Base-by-base conservation (phyloP, 352 stramenopile genomes). In the Globisporangium megalacanthum region DNA sequence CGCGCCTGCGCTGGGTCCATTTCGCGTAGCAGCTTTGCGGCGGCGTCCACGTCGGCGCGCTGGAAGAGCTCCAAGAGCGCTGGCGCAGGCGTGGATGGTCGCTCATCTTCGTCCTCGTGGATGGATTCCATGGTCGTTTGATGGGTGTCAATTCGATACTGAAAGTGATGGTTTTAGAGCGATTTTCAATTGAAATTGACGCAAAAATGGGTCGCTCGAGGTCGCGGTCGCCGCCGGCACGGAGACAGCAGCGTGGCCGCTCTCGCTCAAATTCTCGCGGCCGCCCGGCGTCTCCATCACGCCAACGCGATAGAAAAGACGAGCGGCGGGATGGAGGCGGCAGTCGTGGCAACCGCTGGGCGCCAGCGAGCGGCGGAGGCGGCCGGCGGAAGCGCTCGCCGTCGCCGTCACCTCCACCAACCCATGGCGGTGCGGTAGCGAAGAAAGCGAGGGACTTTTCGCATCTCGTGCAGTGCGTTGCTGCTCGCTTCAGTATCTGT, bases 371-470 rank as follows among this genome's bases (percentile, higher is more conserved):
- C 42, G 42, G 42, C 6, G n/a, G 42, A 29, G 2, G 42, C 4
- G n/a, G 42, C 25, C 25, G 25, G 25, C 25, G 25, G 25, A 29
- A 29, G 25, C 52, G 65, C 10, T 67, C 65, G 25, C 58, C 49
- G 5, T 77, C 73, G 5, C 56, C 56, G 22, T 68, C 61, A 15
- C 65, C 62, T 50, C 59, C 58, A 9, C 52, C 64, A 15, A 66
- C 57, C 19, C 65, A 56, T n/a, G 54, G 44, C 15, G 54, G 33
- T 8, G 49, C 36, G 36, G 25, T 29, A 29, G 62, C 72, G 36
- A 81, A 81, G 54, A 83, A 83, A 64, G 64, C 77, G 10, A 69
- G 70, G 56, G 70, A 84, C 58, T 84, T 81, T 33, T 64, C 74
- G 39, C 65, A 80, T 52, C 57, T 84, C n/a, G 67, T 88, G 36